Evolutionary conservation across 2,329 filamentous ascomycete genomes (phyloP), one percentile per base, ranked within the genome.

Genomic region (Arthrobotrys pseudoclavata): DNA sequence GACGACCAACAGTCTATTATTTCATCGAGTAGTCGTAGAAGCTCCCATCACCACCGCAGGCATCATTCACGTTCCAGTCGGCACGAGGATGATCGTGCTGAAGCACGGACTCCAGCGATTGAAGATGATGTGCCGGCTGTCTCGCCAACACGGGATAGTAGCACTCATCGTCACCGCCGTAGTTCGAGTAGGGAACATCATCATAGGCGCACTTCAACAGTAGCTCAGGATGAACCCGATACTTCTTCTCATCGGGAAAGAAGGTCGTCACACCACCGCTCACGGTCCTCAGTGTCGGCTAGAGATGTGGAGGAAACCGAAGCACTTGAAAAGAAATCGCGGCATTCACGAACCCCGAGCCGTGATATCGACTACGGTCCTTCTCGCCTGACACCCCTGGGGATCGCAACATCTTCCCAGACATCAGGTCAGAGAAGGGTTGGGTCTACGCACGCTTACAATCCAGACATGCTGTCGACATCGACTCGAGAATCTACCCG

Each of bases 131-230:
- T 18, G 37, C 34, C 61, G 7, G 37, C 74, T 52, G 67, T 42
- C 74, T 77, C 53, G 67, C 53, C 74, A 77, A 77, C 67, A 67
- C 74, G 74, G 48, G 74, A 69, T 52, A 53, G 42, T 50, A 71
- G 74, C 34, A 57, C 72, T 42, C 72, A 76, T 70, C 72, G 66
- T 45, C 74, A 77, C 37, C 74, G 47, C 52, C 74, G 45, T 47
- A 77, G 74, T 45, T 63, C 67, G 26, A 77, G 74, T 48, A 71
- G 67, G 74, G 74, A 77, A 67, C 74, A 77, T 77, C 74, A 67
- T 70, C 61, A 69, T 61, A 71, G 68, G 74, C 74, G 55, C 74
- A 64, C 74, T 77, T 77, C 74, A 77, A 77, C 74, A 77, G 74
- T 77, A 77, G 61, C 64, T 71, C 61, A 70, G 34, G 68, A 71